Evolutionary conservation across 2,329 filamentous ascomycete genomes (phyloP).

Genomic region (Ophiosphaerella korrae): DNA sequence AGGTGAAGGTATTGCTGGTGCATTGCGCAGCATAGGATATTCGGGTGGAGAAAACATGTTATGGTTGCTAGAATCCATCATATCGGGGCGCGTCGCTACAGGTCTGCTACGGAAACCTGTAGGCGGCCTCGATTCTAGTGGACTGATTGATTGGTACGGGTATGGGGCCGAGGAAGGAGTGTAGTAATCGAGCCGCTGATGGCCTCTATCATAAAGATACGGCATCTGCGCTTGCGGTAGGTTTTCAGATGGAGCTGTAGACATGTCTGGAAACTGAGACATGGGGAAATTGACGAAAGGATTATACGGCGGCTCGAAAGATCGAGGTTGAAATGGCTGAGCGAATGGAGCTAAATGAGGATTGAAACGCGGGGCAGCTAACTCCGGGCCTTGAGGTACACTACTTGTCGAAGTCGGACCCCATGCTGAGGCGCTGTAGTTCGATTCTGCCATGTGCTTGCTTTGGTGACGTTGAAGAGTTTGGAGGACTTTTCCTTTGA

Average conservation of each 20-base stretch:
- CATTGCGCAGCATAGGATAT: conserved; percentile 10
- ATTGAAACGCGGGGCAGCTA: conserved; percentile 23
- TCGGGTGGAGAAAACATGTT: conserved; percentile 8
- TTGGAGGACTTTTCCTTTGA: neutral
- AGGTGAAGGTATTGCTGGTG: conserved; percentile 1
- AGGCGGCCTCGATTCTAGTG: conserved; percentile 16
- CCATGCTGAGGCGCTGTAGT: conserved; percentile 24
- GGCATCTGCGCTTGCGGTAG: conserved; percentile 12
- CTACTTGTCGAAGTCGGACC: conserved; percentile 21
- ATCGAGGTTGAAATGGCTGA: conserved; percentile 15
- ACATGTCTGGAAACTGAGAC: conserved; percentile 14
- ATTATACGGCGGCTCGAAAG: conserved; percentile 12
- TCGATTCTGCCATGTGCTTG: conserved; percentile 34
- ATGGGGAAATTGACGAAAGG: conserved; percentile 11
- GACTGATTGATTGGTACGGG: conserved; percentile 9
- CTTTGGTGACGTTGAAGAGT: conserved; percentile 1
- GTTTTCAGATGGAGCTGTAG: conserved; percentile 8
- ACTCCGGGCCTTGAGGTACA: conserved; percentile 23
- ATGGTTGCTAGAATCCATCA: conserved; percentile 7
- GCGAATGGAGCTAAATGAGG: conserved; percentile 16
- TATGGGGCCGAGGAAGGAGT: conserved; percentile 11
- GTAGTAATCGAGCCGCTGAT: conserved; percentile 14
- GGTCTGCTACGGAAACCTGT: conserved; percentile 21
- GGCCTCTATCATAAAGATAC: conserved; percentile 10
- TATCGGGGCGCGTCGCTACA: conserved; percentile 5